Evolutionary conservation across 805 yeast genomes (phyloP).

Genomic region (Candida nitratophila): DNA sequence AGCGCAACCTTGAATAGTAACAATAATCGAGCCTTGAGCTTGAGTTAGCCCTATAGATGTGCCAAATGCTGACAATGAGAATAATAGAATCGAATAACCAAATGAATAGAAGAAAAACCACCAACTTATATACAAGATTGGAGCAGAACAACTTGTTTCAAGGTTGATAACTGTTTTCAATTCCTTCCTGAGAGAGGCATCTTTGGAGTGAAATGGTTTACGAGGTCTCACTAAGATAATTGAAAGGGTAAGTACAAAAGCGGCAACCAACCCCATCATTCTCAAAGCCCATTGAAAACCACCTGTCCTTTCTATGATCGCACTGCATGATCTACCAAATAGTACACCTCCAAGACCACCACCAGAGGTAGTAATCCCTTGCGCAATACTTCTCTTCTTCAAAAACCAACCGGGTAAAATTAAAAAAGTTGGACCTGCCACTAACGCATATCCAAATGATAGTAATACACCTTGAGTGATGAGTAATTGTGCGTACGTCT

Average conservation of each 20-base stretch:
- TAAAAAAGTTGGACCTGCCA: constrained; percentile 26
- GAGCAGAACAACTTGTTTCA: constrained; percentile 10
- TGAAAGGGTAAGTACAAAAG: constrained; percentile 12
- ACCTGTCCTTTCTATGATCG: constrained; percentile 33
- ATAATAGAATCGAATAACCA: constrained; percentile 31
- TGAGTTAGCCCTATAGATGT: constrained; percentile 39
- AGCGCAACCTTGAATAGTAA: constrained; percentile 39
- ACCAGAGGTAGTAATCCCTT: constrained; percentile 43
- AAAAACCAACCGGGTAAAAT: constrained; percentile 46
- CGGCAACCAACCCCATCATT: constrained; percentile 29
- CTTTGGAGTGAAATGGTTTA: constrained; percentile 12
- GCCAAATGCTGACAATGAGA: constrained; percentile 42
- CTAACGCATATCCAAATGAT: constrained; percentile 35
- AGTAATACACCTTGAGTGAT: constrained; percentile 43
- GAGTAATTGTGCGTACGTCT: constrained; percentile 35
- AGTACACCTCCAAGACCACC: constrained; percentile 48
- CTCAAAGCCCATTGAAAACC: constrained; percentile 42
- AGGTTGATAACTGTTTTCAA: constrained; percentile 3
- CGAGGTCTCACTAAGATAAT: constrained; percentile 16
- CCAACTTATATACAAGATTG: constrained; percentile 17
- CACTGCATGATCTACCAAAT: constrained; percentile 35
- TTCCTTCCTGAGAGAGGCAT: constrained; percentile 14
- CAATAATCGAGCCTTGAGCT: constrained; percentile 37
- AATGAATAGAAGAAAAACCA: constrained; percentile 22
- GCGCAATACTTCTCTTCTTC: constrained; percentile 35